Conservation (phyloP, 306 rosid genomes). For the Prunus salicina region DNA sequence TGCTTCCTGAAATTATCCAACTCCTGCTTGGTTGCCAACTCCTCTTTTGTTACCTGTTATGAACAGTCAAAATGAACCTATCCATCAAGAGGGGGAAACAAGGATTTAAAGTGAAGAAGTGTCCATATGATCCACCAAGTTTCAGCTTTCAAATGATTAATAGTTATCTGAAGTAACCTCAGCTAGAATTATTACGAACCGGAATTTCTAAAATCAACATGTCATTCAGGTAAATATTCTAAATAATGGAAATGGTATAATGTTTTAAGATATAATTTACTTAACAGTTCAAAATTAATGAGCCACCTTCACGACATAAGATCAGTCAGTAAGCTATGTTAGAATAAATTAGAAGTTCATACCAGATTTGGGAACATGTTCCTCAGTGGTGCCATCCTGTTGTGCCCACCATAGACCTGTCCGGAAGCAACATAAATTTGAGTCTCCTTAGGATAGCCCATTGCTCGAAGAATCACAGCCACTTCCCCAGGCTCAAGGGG, state of each 20-base stretch:
- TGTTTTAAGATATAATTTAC: neutral
- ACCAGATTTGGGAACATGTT: conserved; percentile 98
- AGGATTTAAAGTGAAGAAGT: neutral
- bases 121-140: neutral
- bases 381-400: conserved; percentile 94
- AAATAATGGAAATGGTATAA: neutral
- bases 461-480: conserved; percentile 95
- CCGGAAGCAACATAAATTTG: conserved; percentile 99
- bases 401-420: conserved; percentile 98
- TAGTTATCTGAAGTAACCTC: neutral
- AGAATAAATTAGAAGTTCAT: neutral
- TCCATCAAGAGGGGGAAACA: conserved; percentile 3
- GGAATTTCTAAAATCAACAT: neutral
- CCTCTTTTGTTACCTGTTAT: conserved; percentile 89
- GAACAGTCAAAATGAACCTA: conserved; percentile 1
- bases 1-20: conserved; percentile 88
- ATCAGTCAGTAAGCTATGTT: neutral
- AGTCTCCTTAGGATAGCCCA: conserved; percentile 97
- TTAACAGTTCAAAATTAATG: neutral
- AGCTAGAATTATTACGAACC: neutral
- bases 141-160: neutral
- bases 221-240: neutral
- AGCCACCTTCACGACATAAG: neutral
- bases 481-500: conserved; percentile 99
- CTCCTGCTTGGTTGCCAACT: conserved; percentile 83